Base-by-base conservation (phyloP, 129 eudicot genomes). In the Flaveria trinervia region DNA sequence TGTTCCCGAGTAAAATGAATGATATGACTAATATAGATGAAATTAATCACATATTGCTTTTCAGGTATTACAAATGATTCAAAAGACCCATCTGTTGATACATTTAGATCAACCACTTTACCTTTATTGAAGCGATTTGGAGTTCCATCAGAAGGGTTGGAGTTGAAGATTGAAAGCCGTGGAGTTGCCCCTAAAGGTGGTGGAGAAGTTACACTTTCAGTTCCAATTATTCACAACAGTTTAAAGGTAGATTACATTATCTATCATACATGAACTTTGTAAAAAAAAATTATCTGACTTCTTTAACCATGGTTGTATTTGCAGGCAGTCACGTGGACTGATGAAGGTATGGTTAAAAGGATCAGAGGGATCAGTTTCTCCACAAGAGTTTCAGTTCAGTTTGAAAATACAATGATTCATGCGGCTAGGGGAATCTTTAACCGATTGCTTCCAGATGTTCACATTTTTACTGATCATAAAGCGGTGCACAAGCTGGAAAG, bases 171-270 rank as follows among this genome's bases (percentile, higher is more conserved):
- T 25, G 96, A 81, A 82, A 91, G 86, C 73, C 90, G 99, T n/a
- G 99, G 99, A 36, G 96, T 86, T 56, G 89, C 97, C 80, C 99
- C 99, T 12, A 74, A 74, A 39, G 99, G 99, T 60, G 99, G 99
- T 77, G 99, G 99, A 45, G 96, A 86, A 89, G 88, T 95, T 70
- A 41, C 85, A 9, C 84, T 95, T 23, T 89, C 99, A 22, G 83
- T 95, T 55, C 99, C 97, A 0, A 74, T 88, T 73, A 88, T 95
- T 57, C 92, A 80, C 65, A 80, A 81, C 64, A 85, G 86, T 89
- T 77, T 95, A 76, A 89, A 83, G 59, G 98, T 93, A 70, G 76
- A 69, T 71, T 61, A 67, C 48, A 68, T 33, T 43, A 6, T 46
- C 18, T 55, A 39, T 44, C 5, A 7, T 5, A n/a, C 45, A 8